These are phyloP conservation scores for Ogataea pilisensis DNA, from an alignment of 805 yeast genomes.

Conservation along the genomic window DNA sequence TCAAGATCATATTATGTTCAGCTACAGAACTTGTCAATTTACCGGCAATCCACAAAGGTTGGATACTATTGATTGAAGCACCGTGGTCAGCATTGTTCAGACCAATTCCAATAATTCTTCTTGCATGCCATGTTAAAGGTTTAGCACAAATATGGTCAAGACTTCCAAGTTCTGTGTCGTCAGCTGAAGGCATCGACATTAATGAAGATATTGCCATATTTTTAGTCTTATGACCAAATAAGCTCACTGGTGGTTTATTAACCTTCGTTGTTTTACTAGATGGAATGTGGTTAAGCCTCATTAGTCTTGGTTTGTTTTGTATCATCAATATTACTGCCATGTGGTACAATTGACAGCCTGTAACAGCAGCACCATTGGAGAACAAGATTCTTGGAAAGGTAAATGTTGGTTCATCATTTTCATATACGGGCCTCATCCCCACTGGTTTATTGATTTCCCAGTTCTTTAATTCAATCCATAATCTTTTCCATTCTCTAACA, in stretches of 20 bases:
- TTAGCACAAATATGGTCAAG: too few relatives aligned
- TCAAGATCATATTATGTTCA: constrained; percentile 22
- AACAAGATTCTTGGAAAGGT: constrained; percentile 38
- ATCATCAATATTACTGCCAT: constrained; percentile 38
- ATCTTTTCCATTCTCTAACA: constrained; percentile 32
- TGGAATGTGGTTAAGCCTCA: constrained; percentile 21
- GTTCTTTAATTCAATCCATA: constrained; percentile 34
- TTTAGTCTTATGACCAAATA: not conserved
- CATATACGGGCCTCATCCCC: constrained; percentile 31
- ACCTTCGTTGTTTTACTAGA: constrained; percentile 7
- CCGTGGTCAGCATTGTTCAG: constrained; percentile 29
- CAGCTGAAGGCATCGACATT: too few relatives aligned
- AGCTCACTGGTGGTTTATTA: not conserved
- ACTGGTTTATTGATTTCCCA: constrained; percentile 30
- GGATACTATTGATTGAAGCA: constrained; percentile 23
- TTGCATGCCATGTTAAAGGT: constrained; percentile 34
- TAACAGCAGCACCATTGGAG: constrained; percentile 38
- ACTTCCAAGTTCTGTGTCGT: too few relatives aligned
- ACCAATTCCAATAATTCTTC: constrained; percentile 34
- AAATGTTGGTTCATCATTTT: constrained; percentile 23
- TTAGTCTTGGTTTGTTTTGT: constrained; percentile 37
- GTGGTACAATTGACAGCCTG: constrained; percentile 38
- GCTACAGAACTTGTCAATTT: constrained; percentile 18
- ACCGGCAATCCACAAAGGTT: constrained; percentile 27
- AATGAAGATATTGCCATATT: constrained; percentile 21